phyloP scores from a whole-genome alignment of 345 rosid species.

The Sapria himalayana region DNA sequence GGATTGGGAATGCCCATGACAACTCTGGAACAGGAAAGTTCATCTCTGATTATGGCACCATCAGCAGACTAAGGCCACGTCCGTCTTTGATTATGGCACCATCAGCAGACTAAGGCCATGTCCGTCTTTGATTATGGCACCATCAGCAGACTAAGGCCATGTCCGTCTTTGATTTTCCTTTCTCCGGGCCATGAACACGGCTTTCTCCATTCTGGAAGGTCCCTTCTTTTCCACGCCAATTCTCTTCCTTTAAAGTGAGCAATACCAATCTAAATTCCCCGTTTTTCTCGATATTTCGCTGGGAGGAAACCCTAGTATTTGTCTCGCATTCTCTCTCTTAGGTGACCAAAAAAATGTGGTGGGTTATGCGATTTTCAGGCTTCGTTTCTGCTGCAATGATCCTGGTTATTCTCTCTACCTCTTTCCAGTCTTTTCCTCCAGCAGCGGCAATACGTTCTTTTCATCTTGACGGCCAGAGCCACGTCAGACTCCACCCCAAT shows the following conservation, averaged over 20 bases:
- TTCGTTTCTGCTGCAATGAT: slow-evolving; percentile 53
- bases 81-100: no score
- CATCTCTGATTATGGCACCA: no score
- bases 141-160: no score
- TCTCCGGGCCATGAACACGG: no score
- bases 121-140: no score
- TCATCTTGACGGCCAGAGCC: slow-evolving; percentile 25
- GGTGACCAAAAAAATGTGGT: slow-evolving; percentile 45
- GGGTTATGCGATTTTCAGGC: slow-evolving; percentile 54
- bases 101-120: no score
- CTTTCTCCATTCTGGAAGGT: slow-evolving; percentile 11
- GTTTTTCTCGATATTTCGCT: background rate
- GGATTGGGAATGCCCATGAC: no score
- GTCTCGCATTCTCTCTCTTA: slow-evolving; percentile 7
- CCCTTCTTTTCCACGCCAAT: slow-evolving; percentile 35
- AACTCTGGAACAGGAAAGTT: no score
- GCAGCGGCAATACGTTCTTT: slow-evolving; percentile 85
- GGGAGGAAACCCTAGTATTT: background rate
- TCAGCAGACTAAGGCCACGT: no score
- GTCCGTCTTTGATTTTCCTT: no score
- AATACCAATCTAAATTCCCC: slow-evolving; percentile 12
- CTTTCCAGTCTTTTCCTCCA: slow-evolving; percentile 73
- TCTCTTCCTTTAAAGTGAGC: slow-evolving; percentile 13
- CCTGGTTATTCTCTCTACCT: slow-evolving; percentile 60
- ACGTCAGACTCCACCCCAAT: slow-evolving; percentile 12